Base-by-base conservation (phyloP, 169 alveolate species). In the Plasmodium gonderi region DNA sequence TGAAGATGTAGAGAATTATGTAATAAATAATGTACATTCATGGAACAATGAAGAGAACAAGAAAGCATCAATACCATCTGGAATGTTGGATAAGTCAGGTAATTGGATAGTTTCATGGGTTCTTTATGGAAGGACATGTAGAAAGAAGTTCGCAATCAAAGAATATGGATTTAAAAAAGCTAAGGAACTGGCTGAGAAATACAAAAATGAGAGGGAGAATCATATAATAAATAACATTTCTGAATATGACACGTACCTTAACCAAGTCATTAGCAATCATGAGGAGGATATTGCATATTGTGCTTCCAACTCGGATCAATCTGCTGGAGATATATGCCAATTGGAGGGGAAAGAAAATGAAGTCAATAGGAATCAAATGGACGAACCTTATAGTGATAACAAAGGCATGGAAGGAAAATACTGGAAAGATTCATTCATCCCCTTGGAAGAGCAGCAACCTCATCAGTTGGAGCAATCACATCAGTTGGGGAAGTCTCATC, bases 91-190 rank as follows among this genome's bases (percentile, higher is more conserved):
- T 7, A 75, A 42, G 14, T 9, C 51, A 20, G 97, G 97, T 12
- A 92, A 95, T 17, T 95, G 97, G 97, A 45, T 95, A 40, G 95
- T 91, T 26, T 95, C 92, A 31, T 95, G 97, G 97, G 92, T 83
- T 8, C 78, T 78, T 65, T 68, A 85, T 33, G 96, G 97, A 36
- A 72, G 97, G 9, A 91, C 91, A 20, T 92, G 94, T 92, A 49
- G 97, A 20, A 92, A 91, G 54, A 79, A 91, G 23, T 95, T 93
- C 36, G 72, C 92, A n/a, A 94, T 93, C 0, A 17, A 29, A 14
- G 74, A 91, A 76, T 95, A 79, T 77, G 97, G 97, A 4, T 42
- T 51, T 47, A 91, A 95, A 11, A 95, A 95, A 7, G 96, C 97
- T 0, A 95, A 91, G 91, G 96, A 95, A 33, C 68, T 95, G 75